Base-by-base conservation (phyloP, 2,329 filamentous ascomycete species). In the Fusarium nisikadoi region DNA sequence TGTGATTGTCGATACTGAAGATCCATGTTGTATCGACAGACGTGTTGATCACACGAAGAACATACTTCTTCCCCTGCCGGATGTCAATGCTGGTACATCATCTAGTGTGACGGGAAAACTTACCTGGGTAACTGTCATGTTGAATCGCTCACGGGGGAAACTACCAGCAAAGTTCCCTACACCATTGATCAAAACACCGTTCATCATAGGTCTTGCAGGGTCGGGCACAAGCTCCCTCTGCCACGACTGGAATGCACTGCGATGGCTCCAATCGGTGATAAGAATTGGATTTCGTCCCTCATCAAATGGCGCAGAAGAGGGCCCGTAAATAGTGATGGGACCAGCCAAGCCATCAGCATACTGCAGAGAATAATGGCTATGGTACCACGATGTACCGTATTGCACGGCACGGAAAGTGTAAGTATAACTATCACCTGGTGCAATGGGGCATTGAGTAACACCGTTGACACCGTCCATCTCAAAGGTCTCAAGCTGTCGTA, bases 291-390 rank as follows among this genome's bases (percentile, higher is more conserved):
- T 62, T 25, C 62, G 13, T 1, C 62, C 62, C n/a, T 65, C 59
- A 12, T 65, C 41, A 9, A 62, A 65, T 2, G 29, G 10, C 1
- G 47, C 62, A 42, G 60, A 65, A 0, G 70, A 72, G 1, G 70
- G 70, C 9, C 70, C 70, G 16, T 66, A 55, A 3, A 72, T 70
- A 10, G 72, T 65, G n/a, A 73, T 55, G 1, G 71, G 71, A 4
- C 72, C 72, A 17, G 67, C 65, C 46, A 74, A 54, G n/a, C 72
- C 72, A 42, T 74, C 57, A 17, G 64, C 72, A 27, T 72, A 72
- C 55, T 74, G 72, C 33, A 74, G 55, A 17, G 43, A 70, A 45
- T 73, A 73, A 41, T 74, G 71, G 19, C 70, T 73, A 29, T 74
- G 70, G 19, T 73, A 73, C 70, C 71, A 74, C 2, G 71, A 65